A percentile compares a stretch with the other conserved stretches of the same genome.
These are phyloP conservation scores for Populus ilicifolia DNA, from an alignment of 345 rosid species.

Conservation along the genomic window DNA sequence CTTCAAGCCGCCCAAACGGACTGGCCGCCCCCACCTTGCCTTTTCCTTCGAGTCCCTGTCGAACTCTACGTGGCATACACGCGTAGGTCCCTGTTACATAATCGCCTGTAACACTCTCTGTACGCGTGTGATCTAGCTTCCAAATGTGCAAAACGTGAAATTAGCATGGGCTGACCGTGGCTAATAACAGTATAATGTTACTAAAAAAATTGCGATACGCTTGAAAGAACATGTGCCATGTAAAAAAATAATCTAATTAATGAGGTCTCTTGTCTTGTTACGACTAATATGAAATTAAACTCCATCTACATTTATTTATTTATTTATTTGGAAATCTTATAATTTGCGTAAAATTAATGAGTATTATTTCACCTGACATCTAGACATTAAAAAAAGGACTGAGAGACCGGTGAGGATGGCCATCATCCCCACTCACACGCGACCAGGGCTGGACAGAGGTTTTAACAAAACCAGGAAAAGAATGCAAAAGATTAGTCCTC, in stretches of 20 bases:
- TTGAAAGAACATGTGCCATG: too few species aligned
- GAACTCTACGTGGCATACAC: neutral
- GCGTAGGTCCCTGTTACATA: too few species aligned
- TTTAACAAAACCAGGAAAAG: neutral
- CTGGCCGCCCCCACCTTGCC: neutral
- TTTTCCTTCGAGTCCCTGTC: neutral
- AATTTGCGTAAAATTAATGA: too few species aligned
- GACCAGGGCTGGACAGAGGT: neutral
- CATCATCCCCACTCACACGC: neutral
- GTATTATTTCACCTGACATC: too few species aligned
- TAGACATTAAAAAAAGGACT: neutral
- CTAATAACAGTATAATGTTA: neutral
- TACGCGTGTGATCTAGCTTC: neutral
- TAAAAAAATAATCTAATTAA: too few species aligned
- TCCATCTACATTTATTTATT: neutral
- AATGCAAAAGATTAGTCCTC: too few species aligned
- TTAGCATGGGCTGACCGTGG: neutral
- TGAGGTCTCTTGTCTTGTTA: too few species aligned
- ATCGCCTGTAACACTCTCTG: neutral
- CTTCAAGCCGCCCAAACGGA: constrained; percentile 16
- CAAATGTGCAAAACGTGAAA: neutral
- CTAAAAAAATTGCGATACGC: too few species aligned
- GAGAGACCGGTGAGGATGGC: neutral
- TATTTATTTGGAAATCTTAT: too few species aligned
- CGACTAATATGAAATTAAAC: neutral